Percentiles rank a stretch among this genome's conserved stretches.
These are phyloP conservation scores for Tulasnella sp. DNA, from an alignment of 768 basidiomycete genomes.

Conservation along the genomic window DNA sequence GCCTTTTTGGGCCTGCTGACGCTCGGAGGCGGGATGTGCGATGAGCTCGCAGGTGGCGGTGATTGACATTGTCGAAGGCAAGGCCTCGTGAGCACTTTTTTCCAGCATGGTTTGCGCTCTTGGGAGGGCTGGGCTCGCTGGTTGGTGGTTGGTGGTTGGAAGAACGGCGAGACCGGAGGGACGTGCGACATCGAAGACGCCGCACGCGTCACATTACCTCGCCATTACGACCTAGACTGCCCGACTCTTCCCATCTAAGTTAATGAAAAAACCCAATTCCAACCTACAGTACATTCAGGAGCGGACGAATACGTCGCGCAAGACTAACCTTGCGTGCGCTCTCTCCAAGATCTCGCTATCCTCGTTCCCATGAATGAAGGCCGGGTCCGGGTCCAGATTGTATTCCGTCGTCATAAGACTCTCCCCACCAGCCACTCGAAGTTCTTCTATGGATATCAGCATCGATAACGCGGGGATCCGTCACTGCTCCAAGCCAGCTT, in stretches of 20 bases:
- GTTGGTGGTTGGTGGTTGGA: not conserved
- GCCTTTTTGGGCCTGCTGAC: not conserved
- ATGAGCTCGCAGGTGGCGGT: not conserved
- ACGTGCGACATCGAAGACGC: not conserved
- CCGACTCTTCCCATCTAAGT: not conserved
- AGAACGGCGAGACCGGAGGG: not conserved
- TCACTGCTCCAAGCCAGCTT: not conserved
- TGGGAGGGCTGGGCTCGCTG: not conserved
- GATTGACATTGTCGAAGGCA: not conserved
- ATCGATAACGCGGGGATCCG: not conserved
- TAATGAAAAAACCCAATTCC: not conserved
- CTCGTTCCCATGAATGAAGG: not conserved
- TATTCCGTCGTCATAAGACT: not conserved
- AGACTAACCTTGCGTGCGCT: not conserved
- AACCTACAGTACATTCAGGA: not conserved
- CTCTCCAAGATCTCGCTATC: not conserved
- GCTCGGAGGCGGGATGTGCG: not conserved
- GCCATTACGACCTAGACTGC: not conserved
- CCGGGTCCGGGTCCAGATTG: not conserved
- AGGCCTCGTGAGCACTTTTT: not conserved
- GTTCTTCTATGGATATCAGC: not conserved
- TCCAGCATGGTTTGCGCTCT: not conserved
- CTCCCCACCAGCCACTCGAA: not conserved
- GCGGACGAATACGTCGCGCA: not conserved
- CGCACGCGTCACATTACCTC: not conserved